Percentiles rank a stretch among this genome's conserved stretches.
These are phyloP conservation scores for Pseudozyma thailandica DNA, from an alignment of 1,284 basidiomycete genomes.

Conservation along the genomic window DNA sequence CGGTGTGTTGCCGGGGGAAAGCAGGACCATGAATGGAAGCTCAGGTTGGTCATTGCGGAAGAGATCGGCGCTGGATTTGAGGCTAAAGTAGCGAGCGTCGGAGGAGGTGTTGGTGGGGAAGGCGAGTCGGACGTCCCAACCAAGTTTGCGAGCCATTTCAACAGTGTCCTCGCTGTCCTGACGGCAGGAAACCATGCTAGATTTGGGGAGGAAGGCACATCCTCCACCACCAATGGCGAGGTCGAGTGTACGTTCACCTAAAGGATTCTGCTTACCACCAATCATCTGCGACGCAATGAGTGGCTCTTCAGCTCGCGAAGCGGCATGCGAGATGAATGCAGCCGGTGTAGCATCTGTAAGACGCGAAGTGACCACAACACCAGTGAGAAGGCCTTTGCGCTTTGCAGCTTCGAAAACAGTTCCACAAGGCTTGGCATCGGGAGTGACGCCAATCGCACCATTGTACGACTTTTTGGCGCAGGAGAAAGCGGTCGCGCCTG, in stretches of 20 bases:
- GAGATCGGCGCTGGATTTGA: conserved; percentile 1
- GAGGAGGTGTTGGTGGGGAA: conserved; percentile 33
- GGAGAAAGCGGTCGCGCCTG: conserved; percentile 68
- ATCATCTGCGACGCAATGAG: conserved; percentile 49
- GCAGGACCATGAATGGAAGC: conserved; percentile 54
- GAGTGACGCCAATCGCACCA: conserved; percentile 67
- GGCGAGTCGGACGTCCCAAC: conserved; percentile 53
- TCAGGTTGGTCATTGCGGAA: conserved; percentile 19
- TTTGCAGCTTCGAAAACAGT: conserved; percentile 69
- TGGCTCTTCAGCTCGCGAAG: conserved; percentile 46
- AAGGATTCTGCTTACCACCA: conserved; percentile 36
- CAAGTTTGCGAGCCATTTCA: conserved; percentile 37
- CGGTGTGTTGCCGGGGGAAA: conserved; percentile 60
- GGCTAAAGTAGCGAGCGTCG: background rate
- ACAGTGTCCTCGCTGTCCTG: conserved; percentile 66
- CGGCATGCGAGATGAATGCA: conserved; percentile 68
- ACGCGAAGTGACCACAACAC: conserved; percentile 67
- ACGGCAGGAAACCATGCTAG: conserved; percentile 58
- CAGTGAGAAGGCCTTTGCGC: conserved; percentile 66
- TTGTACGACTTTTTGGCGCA: conserved; percentile 68
- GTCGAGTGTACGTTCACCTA: conserved; percentile 57
- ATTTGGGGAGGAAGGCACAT: conserved; percentile 67
- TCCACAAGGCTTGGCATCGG: conserved; percentile 60
- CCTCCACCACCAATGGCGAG: conserved; percentile 69
- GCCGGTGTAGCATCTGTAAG: conserved; percentile 68